These are phyloP conservation scores for Phaeoacremonium minimum DNA, from an alignment of 2,329 filamentous ascomycete genomes.

Conservation along the genomic window DNA sequence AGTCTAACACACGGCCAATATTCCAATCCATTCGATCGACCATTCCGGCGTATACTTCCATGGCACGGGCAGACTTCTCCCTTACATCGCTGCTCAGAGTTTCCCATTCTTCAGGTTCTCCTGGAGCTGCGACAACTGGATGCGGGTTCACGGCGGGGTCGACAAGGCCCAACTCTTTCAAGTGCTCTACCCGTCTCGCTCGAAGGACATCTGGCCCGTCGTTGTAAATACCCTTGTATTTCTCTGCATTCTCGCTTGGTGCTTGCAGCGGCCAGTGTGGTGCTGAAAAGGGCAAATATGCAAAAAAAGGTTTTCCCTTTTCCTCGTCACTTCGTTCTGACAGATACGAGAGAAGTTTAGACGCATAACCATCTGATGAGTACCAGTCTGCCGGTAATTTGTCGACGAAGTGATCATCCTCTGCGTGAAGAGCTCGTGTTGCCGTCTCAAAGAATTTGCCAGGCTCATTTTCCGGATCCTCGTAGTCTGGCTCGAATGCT, in stretches of 20 bases:
- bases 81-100: slow-evolving; percentile 14
- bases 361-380: slow-evolving; percentile 21
- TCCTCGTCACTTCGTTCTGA: slow-evolving; percentile 32
- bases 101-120: slow-evolving; percentile 25
- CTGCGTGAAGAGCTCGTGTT: slow-evolving; percentile 29
- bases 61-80: slow-evolving; percentile 18
- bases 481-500: slow-evolving; percentile 38
- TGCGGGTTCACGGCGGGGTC: slow-evolving; percentile 42
- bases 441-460: slow-evolving; percentile 28
- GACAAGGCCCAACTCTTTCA: slow-evolving; percentile 54
- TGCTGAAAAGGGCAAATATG: slow-evolving; percentile 55
- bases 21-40: slow-evolving; percentile 50
- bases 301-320: slow-evolving; percentile 47
- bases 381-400: slow-evolving; percentile 49
- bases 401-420: slow-evolving; percentile 29
- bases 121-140: slow-evolving; percentile 43
- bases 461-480: slow-evolving; percentile 29
- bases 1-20: slow-evolving; percentile 46
- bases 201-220: slow-evolving; percentile 55
- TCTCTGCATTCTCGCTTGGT: slow-evolving; percentile 45
- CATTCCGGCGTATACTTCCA: slow-evolving; percentile 52
- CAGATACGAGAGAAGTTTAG: slow-evolving; percentile 31
- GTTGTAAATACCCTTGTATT: slow-evolving; percentile 56
- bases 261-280: slow-evolving; percentile 62
- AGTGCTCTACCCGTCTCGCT: slow-evolving; percentile 42